phyloP scores from a whole-genome alignment of 352 stramenopile genomes.

The Pythium utonaiense region DNA sequence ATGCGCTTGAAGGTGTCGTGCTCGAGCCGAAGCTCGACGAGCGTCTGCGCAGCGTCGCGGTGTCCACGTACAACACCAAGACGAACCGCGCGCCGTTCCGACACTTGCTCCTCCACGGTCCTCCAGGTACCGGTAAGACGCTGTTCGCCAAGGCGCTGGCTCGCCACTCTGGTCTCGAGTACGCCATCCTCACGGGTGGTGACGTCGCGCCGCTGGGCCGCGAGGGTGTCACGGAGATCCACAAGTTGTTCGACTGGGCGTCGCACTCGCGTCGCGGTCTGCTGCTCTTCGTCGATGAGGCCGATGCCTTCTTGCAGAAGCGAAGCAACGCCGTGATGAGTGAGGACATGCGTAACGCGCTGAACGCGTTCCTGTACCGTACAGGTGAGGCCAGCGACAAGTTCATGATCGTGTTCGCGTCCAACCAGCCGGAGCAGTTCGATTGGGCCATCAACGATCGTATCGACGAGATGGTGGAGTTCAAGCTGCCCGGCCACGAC shows the following conservation, averaged over 20 bases:
- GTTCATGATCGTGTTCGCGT: constrained; percentile 99
- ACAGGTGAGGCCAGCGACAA: constrained; percentile 97
- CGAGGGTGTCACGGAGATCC: constrained; percentile 98
- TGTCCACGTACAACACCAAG: constrained; percentile 64
- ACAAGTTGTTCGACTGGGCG: constrained; percentile 99
- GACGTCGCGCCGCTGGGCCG: constrained; percentile 97
- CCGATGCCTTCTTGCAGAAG: constrained; percentile 99
- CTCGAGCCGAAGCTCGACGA: constrained; percentile 96
- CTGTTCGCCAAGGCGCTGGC: constrained; percentile 98
- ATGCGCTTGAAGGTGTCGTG: constrained; percentile 97
- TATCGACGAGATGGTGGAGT: constrained; percentile 99
- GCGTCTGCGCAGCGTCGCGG: constrained; percentile 20
- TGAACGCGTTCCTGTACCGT: constrained; percentile 99
- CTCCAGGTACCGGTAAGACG: constrained; percentile 98
- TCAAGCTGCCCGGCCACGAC: constrained; percentile 90
- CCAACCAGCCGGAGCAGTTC: constrained; percentile 98
- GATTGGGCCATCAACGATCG: constrained; percentile 99
- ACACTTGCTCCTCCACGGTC: constrained; percentile 97
- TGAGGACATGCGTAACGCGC: constrained; percentile 98
- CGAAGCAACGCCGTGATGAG: constrained; percentile 91
- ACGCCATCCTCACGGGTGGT: constrained; percentile 98
- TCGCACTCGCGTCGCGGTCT: constrained; percentile 94
- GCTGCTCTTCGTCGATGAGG: constrained; percentile 98
- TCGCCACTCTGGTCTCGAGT: constrained; percentile 96
- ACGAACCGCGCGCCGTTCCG: constrained; percentile 98